phyloP scores from a whole-genome alignment of 1,139 yeast species.

The Scheffersomyces titani region DNA sequence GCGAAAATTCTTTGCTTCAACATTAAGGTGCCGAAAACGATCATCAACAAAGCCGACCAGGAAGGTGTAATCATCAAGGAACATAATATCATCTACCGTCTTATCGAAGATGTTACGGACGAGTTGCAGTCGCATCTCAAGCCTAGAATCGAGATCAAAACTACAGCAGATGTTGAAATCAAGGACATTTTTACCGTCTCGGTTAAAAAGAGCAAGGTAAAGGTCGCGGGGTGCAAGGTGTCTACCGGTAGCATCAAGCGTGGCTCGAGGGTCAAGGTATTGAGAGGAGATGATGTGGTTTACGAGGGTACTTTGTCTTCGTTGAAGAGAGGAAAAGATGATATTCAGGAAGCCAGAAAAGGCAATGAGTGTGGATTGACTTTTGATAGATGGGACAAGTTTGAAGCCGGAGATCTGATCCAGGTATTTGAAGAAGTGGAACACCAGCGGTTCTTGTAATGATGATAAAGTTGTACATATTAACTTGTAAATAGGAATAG shows the following conservation, averaged over 20 bases:
- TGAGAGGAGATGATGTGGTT: constrained; percentile 55
- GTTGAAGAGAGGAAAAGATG: constrained; percentile 82
- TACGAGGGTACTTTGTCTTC: constrained; percentile 72
- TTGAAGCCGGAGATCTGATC: constrained; percentile 73
- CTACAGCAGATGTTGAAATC: constrained; percentile 67
- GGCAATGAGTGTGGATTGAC: constrained; percentile 91
- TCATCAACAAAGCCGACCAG: constrained; percentile 59
- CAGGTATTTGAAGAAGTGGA: constrained; percentile 72
- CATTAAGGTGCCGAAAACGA: constrained; percentile 65
- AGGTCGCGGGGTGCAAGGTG: constrained; percentile 87
- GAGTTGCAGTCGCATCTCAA: constrained; percentile 61
- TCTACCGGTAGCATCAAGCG: constrained; percentile 65
- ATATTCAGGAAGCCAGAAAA: constrained; percentile 72
- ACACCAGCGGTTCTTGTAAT: constrained; percentile 66
- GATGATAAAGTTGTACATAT: neutral
- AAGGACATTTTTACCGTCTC: constrained; percentile 74
- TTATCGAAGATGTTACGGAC: constrained; percentile 80
- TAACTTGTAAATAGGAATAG: constrained; percentile 4
- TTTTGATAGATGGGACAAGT: constrained; percentile 69
- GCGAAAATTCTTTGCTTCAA: constrained; percentile 83
- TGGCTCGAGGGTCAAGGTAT: constrained; percentile 60
- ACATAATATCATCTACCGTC: constrained; percentile 81
- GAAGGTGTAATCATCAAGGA: constrained; percentile 61
- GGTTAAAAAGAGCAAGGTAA: constrained; percentile 44
- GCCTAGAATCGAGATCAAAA: constrained; percentile 70